These are phyloP conservation scores for Lepidium aucheri DNA, from an alignment of 345 rosid species.

Conservation along the genomic window DNA sequence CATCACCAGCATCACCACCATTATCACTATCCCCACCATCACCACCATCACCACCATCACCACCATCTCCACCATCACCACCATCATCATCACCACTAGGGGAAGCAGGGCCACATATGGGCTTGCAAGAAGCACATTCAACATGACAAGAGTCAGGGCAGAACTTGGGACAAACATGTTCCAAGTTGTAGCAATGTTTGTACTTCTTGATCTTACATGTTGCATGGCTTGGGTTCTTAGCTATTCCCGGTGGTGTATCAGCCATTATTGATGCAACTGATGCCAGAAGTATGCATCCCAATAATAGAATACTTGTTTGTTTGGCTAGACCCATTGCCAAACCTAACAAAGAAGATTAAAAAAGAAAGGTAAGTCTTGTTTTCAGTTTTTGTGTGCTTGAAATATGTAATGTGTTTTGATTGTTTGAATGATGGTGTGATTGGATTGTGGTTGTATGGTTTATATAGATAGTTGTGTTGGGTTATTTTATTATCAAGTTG, in stretches of 20 bases:
- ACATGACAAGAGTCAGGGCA: slow-evolving; percentile 48
- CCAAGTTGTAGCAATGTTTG: slow-evolving; percentile 40
- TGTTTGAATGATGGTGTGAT: not conserved
- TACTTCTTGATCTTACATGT: slow-evolving; percentile 35
- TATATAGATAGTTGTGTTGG: slow-evolving; percentile 16
- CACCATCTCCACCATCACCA: no score
- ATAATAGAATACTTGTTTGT: slow-evolving; percentile 22
- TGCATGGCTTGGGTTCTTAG: slow-evolving; percentile 43
- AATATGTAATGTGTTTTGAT: not conserved
- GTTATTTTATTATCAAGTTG: not conserved
- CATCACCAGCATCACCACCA: no score
- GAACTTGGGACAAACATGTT: slow-evolving; percentile 46
- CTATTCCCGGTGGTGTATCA: slow-evolving; percentile 42
- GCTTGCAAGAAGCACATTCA: slow-evolving; percentile 47
- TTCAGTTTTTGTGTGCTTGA: not conserved
- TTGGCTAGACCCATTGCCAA: slow-evolving; percentile 24
- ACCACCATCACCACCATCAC: no score
- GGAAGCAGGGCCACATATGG: slow-evolving; percentile 28
- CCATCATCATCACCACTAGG: not conserved
- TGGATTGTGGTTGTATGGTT: not conserved
- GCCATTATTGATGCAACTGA: slow-evolving; percentile 26
- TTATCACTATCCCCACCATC: no score
- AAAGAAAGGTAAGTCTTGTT: not conserved
- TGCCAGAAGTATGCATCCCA: slow-evolving; percentile 26
- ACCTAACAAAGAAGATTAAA: not conserved